A percentile compares a stretch with the other conserved stretches of the same genome.
Evolutionary conservation across 305 asterid genomes (phyloP).

Genomic region (Fraxinus dipetala): DNA sequence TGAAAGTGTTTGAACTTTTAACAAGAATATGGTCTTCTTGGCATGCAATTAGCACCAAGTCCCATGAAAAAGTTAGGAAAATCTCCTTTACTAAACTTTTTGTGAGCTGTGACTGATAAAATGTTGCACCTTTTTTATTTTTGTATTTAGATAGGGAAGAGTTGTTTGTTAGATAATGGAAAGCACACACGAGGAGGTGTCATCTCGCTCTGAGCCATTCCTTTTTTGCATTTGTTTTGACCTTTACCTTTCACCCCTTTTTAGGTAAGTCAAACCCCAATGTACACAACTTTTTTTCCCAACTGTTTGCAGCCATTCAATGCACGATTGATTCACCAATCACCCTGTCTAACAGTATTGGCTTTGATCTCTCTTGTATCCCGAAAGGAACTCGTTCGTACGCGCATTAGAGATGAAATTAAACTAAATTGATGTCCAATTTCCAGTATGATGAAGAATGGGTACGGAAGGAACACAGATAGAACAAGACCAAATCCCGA

Average conservation of each 20-base stretch:
- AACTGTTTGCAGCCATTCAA: slow-evolving; percentile 33
- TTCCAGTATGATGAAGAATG: not conserved
- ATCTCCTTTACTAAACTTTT: slow-evolving; percentile 26
- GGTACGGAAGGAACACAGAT: not conserved
- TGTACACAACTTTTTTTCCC: slow-evolving; percentile 3
- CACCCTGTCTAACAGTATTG: not conserved
- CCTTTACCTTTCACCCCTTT: slow-evolving; percentile 89
- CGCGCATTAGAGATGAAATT: not conserved
- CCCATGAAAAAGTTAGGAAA: slow-evolving; percentile 38
- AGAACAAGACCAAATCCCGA: not conserved
- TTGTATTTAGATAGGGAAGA: slow-evolving; percentile 17
- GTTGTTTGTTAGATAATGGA: slow-evolving; percentile 23
- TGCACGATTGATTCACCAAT: not conserved
- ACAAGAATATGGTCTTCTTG: slow-evolving; percentile 9
- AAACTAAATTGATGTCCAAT: not conserved
- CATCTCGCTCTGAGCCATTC: slow-evolving; percentile 15
- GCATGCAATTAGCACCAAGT: slow-evolving; percentile 28
- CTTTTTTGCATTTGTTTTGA: slow-evolving; percentile 40
- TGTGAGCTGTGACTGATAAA: slow-evolving; percentile 59
- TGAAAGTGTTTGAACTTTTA: not conserved
- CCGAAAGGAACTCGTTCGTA: not conserved
- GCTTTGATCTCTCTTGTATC: not conserved
- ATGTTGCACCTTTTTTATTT: slow-evolving; percentile 25
- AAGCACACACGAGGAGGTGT: slow-evolving; percentile 34
- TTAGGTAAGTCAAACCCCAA: slow-evolving; percentile 44